Base-by-base conservation (phyloP, 768 basidiomycete species). In the Strobilomyces dryophilus region DNA sequence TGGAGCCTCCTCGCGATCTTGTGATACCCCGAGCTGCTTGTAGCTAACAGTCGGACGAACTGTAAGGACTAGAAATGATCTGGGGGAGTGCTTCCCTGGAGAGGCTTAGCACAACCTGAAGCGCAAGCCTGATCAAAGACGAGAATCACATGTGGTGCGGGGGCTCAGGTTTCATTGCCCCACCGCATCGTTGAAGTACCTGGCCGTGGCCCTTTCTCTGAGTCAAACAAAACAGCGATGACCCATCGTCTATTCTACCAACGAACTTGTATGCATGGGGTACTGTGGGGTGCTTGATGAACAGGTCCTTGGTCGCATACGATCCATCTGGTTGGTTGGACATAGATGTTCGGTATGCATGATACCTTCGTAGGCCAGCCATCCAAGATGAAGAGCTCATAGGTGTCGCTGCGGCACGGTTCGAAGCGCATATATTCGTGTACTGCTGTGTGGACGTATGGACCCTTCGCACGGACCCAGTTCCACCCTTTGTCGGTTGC, bases 401-500 rank as follows among this genome's bases (percentile, higher is more conserved):
- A 79, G 0, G 71, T 73, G 32, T 71, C 72, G 2, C 64, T 62
- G 0, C 74, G 78, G 27, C 69, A 29, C 5, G 71, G 66, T 54
- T 78, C 78, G 51, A 80, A 73, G 47, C 69, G 68, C 46, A 79
- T 50, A 62, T 74, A 81, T 20, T 66, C 51, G 14, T 57, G 50
- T 40, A 66, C 40, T 1, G 54, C 50, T 1, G 61, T 54, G 9
- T 52, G 51, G 7, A 61, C 18, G 41, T 61, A 18, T 0, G 66
- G 61, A 2, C 65, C 61, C 29, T 65, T 67, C n/a, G 66, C 57
- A 26, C 76, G 73, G 40, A 77, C 61, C 75, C 77, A 83, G 58
- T 78, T 80, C 81, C 82, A 84, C 11, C 55, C 75, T 61, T 81
- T 82, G 69, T 83, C 81, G 5, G 57, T 68, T 5, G 63, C 64